Base-by-base conservation (phyloP, 768 basidiomycete species). In the Rubroboletus pulcherrimus region DNA sequence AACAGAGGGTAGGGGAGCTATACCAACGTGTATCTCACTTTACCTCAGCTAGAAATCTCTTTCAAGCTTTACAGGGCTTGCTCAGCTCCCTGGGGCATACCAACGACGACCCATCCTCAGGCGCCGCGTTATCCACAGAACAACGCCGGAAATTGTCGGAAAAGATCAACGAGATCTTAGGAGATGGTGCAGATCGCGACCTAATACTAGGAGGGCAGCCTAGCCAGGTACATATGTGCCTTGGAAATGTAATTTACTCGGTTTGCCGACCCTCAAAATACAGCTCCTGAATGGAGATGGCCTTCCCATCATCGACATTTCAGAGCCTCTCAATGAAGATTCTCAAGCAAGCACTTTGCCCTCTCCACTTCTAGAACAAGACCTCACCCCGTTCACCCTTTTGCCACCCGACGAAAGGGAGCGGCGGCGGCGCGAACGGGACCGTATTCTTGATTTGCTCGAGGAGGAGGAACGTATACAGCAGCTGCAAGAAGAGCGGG, bases 241-340 rank as follows among this genome's bases (percentile, higher is more conserved):
- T 50, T 54, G n/a, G 56, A 55, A 47, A 34, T 51, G 44, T 55
- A 33, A 59, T 60, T 7, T 61, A 54, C 61, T 57, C 62, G 55
- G 62, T 66, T 57, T 57, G 51, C 58, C 64, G 59, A 62, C 51
- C 21, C 31, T 37, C 58, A 40, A 5, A 39, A 56, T 63, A 7
- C 56, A 91, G 89, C 75, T 86, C 50, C 62, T 86, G 39, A 88
- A 87, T 63, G 87, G 90, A 63, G 89, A 92, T 46, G 89, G 88
- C 4, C 79, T 89, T 38, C 89, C 89, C 11, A 86, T 92, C 58
- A 76, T 91, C 56, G 90, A 92, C 37, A 85, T 92, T 54, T 79
- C 78, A 31, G 90, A 92, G 64, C 83, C 82, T 40, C 63, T 78
- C 5, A 48, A 70, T 15, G 65, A 62, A 3, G 44, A 46, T n/a